These are phyloP conservation scores for Elongisporangium prolatum DNA, from an alignment of 352 stramenopile genomes.

Conservation along the genomic window DNA sequence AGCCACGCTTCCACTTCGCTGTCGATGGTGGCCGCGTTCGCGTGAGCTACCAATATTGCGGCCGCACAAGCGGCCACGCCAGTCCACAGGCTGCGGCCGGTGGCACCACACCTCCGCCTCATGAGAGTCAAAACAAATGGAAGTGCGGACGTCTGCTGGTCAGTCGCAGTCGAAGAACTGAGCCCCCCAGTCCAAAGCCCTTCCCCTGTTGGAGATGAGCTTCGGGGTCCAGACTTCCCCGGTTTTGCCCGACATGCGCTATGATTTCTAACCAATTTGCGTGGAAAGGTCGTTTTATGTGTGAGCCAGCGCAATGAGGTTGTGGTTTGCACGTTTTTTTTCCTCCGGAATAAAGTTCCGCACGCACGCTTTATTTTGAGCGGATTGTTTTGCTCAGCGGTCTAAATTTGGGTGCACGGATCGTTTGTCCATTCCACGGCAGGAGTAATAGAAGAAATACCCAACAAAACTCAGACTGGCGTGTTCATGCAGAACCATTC, in stretches of 20 bases:
- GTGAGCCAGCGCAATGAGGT: neutral
- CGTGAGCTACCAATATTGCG: neutral
- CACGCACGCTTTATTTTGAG: neutral
- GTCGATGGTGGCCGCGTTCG: slow-evolving; percentile 17
- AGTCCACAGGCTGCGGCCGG: neutral
- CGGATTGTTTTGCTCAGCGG: neutral
- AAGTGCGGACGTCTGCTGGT: neutral
- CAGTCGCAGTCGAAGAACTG: neutral
- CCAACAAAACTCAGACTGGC: neutral
- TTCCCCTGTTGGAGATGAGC: neutral
- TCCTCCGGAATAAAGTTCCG: neutral
- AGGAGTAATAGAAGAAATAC: neutral
- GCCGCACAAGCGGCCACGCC: neutral
- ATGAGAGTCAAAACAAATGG: neutral
- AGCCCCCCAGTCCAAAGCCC: neutral
- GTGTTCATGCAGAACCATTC: neutral
- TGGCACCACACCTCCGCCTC: neutral
- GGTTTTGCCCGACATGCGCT: neutral
- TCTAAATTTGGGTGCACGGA: neutral
- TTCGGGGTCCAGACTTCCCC: neutral
- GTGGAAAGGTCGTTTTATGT: neutral
- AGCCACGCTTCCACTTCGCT: slow-evolving; percentile 41
- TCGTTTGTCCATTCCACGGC: neutral
- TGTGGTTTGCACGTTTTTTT: neutral
- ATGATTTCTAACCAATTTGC: neutral